phyloP scores from a whole-genome alignment of 768 basidiomycete species.

The Glaciozyma antarctica region DNA sequence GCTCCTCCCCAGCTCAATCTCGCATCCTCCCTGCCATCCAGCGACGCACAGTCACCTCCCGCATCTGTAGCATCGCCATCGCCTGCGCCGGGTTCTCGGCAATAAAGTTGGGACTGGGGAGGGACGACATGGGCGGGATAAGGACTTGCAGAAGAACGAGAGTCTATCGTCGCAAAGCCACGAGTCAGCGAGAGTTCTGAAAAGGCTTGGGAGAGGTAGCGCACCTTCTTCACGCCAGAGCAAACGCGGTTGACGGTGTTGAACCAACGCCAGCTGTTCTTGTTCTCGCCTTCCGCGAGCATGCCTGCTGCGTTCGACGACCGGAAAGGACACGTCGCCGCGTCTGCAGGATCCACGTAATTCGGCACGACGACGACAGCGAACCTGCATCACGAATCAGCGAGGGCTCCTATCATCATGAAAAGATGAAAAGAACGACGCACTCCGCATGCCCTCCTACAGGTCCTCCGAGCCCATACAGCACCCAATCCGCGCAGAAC shows the following conservation, averaged over 20 bases:
- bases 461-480: slow-evolving; percentile 70
- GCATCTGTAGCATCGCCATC: slow-evolving; percentile 58
- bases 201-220: slow-evolving; percentile 5
- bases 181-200: not conserved
- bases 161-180: slow-evolving; percentile 49
- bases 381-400: slow-evolving; percentile 52
- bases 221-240: slow-evolving; percentile 89
- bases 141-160: slow-evolving; percentile 83
- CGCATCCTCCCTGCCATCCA: slow-evolving; percentile 91
- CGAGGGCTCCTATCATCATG: not conserved
- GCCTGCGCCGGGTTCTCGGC: slow-evolving; percentile 62
- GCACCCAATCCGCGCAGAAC: slow-evolving; percentile 88
- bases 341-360: slow-evolving; percentile 73
- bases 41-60: slow-evolving; percentile 72
- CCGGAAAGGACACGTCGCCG: slow-evolving; percentile 53
- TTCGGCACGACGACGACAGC: slow-evolving; percentile 81
- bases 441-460: slow-evolving; percentile 94
- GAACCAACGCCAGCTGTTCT: slow-evolving; percentile 81
- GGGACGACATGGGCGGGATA: slow-evolving; percentile 57
- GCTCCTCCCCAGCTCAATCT: slow-evolving; percentile 14
- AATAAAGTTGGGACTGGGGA: slow-evolving; percentile 45
- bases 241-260: slow-evolving; percentile 95
- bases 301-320: slow-evolving; percentile 41
- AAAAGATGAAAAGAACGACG: slow-evolving; percentile 35
- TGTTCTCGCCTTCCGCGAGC: slow-evolving; percentile 33